Evolutionary conservation across 1,284 basidiomycete genomes (phyloP), one percentile per base, ranked within the genome.

Genomic region (Malassezia equina): DNA sequence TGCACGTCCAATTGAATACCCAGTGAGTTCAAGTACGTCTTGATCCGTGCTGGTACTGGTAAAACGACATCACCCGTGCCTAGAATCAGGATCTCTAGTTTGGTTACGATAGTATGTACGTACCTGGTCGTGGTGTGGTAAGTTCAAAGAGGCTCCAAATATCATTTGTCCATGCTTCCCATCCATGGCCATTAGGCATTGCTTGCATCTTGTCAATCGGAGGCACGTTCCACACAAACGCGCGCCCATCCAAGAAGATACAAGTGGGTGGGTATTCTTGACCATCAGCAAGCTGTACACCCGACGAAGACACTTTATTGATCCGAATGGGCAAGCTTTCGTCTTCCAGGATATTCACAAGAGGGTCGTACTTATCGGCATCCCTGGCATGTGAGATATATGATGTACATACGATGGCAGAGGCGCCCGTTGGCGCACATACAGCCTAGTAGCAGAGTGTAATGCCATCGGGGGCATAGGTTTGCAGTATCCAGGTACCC

Each of bases 1-100:
- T 91, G 88, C 17, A 88, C 79, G 65, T 95, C 90, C 33, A 90
- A 76, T 68, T 90, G 88, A 58, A 94, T 86, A 7, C 90, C 90
- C 40, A 88, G 73, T 40, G 81, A 78, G 57, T 80, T 85, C 43
- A 94, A 69, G 73, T 88, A 82, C 34, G 81, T 78, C 23, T 83
- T 79, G 24, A 94, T 75, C 28, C 76, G 75, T 7, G 81, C 79
- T 11, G 90, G 89, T 1, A 85, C 82, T 52, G 85, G 83, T 3
- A 82, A 76, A 21, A 85, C 80, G 7, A 78, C 80, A 58, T 79
- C 79, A 0, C 91, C 91, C 0, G 90, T 94, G 0, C 90, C 90
- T 15, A 95, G 77, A 4, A 95, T 75, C 25, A 95, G 76, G 25
- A 95, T 87, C 75, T 95, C 91, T 94, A 64, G 11, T 7, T 8